phyloP scores from a whole-genome alignment of 495 filamentous ascomycete species.

The Aspergillus ostianus region DNA sequence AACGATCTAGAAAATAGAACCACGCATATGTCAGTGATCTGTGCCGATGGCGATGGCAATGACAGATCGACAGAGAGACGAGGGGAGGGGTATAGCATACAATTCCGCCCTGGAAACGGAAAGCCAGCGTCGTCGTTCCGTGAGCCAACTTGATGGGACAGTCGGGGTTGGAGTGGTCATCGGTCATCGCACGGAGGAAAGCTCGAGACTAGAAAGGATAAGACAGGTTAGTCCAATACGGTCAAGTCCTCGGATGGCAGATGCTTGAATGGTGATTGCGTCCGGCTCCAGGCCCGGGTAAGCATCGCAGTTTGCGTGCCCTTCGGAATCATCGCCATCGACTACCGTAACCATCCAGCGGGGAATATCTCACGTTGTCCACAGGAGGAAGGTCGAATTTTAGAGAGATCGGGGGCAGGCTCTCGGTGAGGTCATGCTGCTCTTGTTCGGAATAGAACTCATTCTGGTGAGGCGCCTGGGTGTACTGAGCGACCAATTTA shows the following conservation, averaged over 20 bases:
- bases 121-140: conserved; percentile 97
- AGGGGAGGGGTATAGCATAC: conserved; percentile 29
- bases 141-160: conserved; percentile 99
- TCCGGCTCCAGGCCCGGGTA: not conserved
- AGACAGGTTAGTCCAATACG: not conserved
- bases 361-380: conserved; percentile 64
- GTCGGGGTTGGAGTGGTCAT: conserved; percentile 93
- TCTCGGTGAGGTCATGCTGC: conserved; percentile 66
- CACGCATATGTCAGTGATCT: conserved; percentile 8
- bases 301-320: conserved; percentile 1
- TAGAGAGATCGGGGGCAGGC: conserved; percentile 71
- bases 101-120: conserved; percentile 96
- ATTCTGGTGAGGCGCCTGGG: conserved; percentile 66
- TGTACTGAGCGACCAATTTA: conserved; percentile 87
- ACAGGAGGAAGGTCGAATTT: conserved; percentile 95
- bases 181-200: conserved; percentile 94
- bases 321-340: not conserved
- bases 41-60: not conserved
- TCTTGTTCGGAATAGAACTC: conserved; percentile 73
- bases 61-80: not conserved
- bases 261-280: not conserved
- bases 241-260: not conserved
- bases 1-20: conserved; percentile 58
- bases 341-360: not conserved
- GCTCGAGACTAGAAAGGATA: conserved; percentile 62